Conservation (phyloP, 2,329 filamentous ascomycete species). For the Coniella lustricola region DNA sequence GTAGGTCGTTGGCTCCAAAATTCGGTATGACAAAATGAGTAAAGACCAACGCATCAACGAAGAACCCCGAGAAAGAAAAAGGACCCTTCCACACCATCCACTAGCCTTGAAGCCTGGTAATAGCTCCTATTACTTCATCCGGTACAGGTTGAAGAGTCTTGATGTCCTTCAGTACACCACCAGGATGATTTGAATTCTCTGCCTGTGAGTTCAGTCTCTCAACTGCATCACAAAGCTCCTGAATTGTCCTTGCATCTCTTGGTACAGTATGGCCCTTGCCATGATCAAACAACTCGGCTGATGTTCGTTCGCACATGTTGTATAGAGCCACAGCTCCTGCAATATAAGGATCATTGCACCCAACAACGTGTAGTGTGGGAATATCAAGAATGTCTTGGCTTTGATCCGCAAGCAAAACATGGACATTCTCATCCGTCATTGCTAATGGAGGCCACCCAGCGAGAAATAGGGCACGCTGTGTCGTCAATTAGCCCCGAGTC, state of each 20-base stretch:
- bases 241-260: constrained; percentile 25
- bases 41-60: too few relatives aligned
- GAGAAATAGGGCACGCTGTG: constrained; percentile 39
- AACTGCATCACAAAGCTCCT: constrained; percentile 22
- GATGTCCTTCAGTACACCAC: background rate
- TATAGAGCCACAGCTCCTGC: constrained; percentile 7
- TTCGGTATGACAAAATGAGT: too few relatives aligned
- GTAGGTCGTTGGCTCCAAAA: too few relatives aligned
- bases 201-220: background rate
- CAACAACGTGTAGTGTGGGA: constrained; percentile 34
- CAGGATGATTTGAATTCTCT: too few relatives aligned
- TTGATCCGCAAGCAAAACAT: constrained; percentile 29
- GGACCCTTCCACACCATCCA: too few relatives aligned
- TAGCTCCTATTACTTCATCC: too few relatives aligned
- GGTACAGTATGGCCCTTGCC: constrained; percentile 36
- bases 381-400: constrained; percentile 31
- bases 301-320: constrained; percentile 35
- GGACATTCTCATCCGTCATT: constrained; percentile 24
- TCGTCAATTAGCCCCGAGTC: constrained; percentile 6
- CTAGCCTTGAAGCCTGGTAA: background rate
- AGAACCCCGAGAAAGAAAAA: too few relatives aligned
- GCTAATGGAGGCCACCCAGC: constrained; percentile 36
- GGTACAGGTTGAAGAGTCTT: background rate
- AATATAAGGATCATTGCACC: constrained; percentile 27
- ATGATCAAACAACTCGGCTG: constrained; percentile 35